Percentiles rank a stretch among this genome's conserved stretches.
These are phyloP conservation scores for Phaffia australis DNA, from an alignment of 768 basidiomycete genomes.

Conservation along the genomic window DNA sequence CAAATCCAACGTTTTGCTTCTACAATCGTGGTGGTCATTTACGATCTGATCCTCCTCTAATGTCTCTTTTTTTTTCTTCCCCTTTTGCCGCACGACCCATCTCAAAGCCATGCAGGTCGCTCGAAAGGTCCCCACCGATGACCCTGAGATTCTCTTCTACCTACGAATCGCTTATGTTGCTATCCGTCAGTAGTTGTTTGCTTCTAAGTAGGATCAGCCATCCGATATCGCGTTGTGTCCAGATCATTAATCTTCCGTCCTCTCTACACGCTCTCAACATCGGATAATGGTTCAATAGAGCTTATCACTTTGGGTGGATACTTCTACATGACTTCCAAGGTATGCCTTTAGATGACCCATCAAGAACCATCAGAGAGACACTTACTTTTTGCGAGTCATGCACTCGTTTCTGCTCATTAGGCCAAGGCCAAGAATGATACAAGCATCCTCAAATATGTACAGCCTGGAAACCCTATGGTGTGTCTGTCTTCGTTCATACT, in stretches of 20 bases:
- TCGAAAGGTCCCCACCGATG: constrained; percentile 78
- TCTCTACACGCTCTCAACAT: background rate
- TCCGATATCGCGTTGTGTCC: background rate
- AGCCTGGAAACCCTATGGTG: constrained; percentile 33
- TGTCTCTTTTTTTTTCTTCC: constrained; percentile 3
- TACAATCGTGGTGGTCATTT: too few relatives aligned
- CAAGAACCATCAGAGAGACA: background rate
- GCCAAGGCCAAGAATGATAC: constrained; percentile 92
- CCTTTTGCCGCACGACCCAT: background rate
- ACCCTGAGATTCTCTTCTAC: constrained; percentile 67
- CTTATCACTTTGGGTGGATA: constrained; percentile 21
- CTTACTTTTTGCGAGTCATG: background rate
- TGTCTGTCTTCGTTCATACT: background rate
- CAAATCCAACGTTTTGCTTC: too few relatives aligned
- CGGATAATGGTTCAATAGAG: constrained; percentile 1
- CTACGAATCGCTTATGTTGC: constrained; percentile 74
- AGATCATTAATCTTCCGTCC: background rate
- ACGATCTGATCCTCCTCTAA: background rate
- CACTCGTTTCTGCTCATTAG: constrained; percentile 40
- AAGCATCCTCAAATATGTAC: constrained; percentile 89
- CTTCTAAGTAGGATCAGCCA: too few relatives aligned
- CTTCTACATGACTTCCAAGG: constrained; percentile 25
- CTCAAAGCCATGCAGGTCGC: constrained; percentile 45
- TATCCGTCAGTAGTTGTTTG: constrained; percentile 48
- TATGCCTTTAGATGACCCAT: background rate